These are phyloP conservation scores for Eucalyptus erythrocorys DNA, from an alignment of 345 rosid genomes.

Conservation along the genomic window DNA sequence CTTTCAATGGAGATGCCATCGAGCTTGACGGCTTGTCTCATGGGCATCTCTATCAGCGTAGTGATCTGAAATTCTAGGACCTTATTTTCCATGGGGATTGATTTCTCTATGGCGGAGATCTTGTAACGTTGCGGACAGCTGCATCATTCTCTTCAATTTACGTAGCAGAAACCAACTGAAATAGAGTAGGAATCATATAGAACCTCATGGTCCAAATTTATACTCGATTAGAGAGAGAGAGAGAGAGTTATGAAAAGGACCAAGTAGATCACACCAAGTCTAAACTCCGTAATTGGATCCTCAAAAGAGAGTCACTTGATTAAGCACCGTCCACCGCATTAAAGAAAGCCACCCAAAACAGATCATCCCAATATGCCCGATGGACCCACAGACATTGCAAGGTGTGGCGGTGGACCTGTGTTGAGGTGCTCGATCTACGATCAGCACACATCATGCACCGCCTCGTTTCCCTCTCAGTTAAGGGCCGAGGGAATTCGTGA, in stretches of 20 bases:
- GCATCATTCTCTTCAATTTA: background rate
- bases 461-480: too few species aligned
- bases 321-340: background rate
- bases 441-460: too few species aligned
- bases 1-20: slow-evolving; percentile 31
- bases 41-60: slow-evolving; percentile 46
- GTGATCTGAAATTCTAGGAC: slow-evolving; percentile 46
- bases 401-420: background rate
- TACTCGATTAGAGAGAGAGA: too few species aligned
- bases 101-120: slow-evolving; percentile 33
- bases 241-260: background rate
- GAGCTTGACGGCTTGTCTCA: slow-evolving; percentile 50
- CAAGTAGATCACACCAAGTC: background rate
- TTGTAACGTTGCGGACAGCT: background rate
- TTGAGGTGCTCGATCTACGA: too few species aligned
- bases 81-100: slow-evolving; percentile 18
- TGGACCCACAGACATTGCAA: background rate
- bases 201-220: background rate
- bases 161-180: background rate
- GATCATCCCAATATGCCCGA: background rate
- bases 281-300: background rate
- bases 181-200: background rate
- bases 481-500: background rate
- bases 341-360: background rate
- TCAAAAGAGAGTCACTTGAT: background rate